A percentile compares a stretch with the other conserved stretches of the same genome.
These are phyloP conservation scores for Ilyonectria mors-panacis DNA, from an alignment of 2,329 filamentous ascomycete species.

Conservation along the genomic window DNA sequence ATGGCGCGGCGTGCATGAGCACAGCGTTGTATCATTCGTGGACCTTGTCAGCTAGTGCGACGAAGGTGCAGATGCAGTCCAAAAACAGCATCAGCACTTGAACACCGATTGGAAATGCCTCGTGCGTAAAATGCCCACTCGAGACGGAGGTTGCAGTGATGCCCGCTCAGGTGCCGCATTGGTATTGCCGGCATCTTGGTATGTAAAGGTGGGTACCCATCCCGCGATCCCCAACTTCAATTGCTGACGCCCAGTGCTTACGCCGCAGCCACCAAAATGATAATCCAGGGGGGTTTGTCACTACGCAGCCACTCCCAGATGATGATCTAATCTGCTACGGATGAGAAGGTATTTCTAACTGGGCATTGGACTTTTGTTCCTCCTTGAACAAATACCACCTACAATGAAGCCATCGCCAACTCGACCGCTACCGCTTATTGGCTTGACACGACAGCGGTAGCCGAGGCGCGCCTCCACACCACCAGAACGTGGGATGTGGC, in stretches of 20 bases:
- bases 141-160: neutral
- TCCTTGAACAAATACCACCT: neutral
- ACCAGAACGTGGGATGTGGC: slow-evolving; percentile 2
- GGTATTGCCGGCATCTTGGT: slow-evolving; percentile 8
- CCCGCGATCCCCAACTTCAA: neutral
- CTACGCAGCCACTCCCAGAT: neutral
- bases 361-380: slow-evolving; percentile 2
- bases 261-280: slow-evolving; percentile 1
- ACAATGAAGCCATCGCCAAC: slow-evolving; percentile 8
- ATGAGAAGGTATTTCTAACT: neutral
- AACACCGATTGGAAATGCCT: slow-evolving; percentile 16
- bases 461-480: slow-evolving; percentile 24
- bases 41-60: neutral
- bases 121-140: slow-evolving; percentile 14
- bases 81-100: neutral
- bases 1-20: neutral
- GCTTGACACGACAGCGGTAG: neutral
- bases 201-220: slow-evolving; percentile 6
- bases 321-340: neutral
- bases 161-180: slow-evolving; percentile 6
- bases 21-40: neutral
- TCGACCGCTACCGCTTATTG: neutral
- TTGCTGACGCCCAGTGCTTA: neutral
- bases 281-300: neutral
- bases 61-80: neutral